Conservation (phyloP, 2,329 filamentous ascomycete species). For the Calonectria honghensis region DNA sequence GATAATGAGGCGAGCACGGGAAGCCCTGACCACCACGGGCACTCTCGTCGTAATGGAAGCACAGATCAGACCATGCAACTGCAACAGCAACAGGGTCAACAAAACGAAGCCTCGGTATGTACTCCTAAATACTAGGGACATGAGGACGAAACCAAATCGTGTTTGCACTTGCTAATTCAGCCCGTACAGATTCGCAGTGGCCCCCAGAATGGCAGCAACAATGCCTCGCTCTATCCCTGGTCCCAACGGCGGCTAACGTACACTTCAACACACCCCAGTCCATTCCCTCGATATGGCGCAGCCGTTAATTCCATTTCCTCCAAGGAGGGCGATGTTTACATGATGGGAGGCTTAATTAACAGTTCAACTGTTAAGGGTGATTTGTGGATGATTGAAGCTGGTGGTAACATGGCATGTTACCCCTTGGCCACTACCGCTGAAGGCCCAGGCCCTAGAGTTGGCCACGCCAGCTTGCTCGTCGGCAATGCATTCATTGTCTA, state of each 20-base stretch:
- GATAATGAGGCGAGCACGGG: slow-evolving; percentile 74
- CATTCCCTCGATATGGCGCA: slow-evolving; percentile 97
- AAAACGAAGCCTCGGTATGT: slow-evolving; percentile 15
- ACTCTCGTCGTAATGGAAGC: slow-evolving; percentile 69
- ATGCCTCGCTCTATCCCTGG: slow-evolving; percentile 94
- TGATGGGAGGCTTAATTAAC: slow-evolving; percentile 98
- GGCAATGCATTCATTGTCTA: slow-evolving; percentile 99
- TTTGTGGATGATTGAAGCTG: slow-evolving; percentile 97
- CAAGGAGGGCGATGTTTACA: slow-evolving; percentile 97
- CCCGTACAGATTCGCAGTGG: slow-evolving; percentile 73
- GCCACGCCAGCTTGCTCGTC: slow-evolving; percentile 93
- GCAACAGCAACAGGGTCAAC: slow-evolving; percentile 45
- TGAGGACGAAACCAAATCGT: background rate
- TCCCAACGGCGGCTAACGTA: slow-evolving; percentile 93
- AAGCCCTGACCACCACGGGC: slow-evolving; percentile 78
- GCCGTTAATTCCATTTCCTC: slow-evolving; percentile 94
- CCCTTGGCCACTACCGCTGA: slow-evolving; percentile 94
- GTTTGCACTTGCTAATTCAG: slow-evolving; percentile 40
- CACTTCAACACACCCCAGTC: slow-evolving; percentile 86
- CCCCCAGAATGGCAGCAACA: slow-evolving; percentile 72
- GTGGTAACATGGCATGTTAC: slow-evolving; percentile 90
- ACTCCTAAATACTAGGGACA: background rate
- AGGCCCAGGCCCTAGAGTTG: slow-evolving; percentile 94
- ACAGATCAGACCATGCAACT: slow-evolving; percentile 68
- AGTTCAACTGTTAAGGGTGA: slow-evolving; percentile 97